Evolutionary conservation across 306 rosid genomes (phyloP), one percentile per base, ranked within the genome.

Genomic region (Cyamopsis tetragonoloba): DNA sequence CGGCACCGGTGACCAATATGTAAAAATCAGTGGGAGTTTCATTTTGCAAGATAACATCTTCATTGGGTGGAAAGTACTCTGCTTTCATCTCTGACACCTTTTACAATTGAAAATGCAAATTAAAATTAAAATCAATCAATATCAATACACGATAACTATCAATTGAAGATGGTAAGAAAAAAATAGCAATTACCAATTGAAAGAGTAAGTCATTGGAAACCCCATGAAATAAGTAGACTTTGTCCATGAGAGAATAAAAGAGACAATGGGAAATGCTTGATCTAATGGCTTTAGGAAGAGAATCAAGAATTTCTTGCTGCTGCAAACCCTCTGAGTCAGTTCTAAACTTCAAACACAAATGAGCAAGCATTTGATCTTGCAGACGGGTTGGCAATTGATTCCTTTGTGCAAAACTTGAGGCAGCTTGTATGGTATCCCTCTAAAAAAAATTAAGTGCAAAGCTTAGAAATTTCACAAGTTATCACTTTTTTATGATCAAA

Each of bases 81-180:
- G 99, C 92, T 74, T 95, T 95, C 99, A 88, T 95, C 88, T 93
- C 99, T 0, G 97, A 90, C 24, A 93, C 99, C 97, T 93, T 28
- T 62, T 23, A 19, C 39, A 59, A 23, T 58, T 9, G 26, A 32
- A 54, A 38, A 48, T 43, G 12, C 31, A 54, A 66, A n/a, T 53
- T 26, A 10, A 27, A 17, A 71, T 61, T 13, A 54, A 68, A 49
- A 20, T 4, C 43, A 35, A 44, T 13, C n/a, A n/a, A n/a, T n/a
- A n/a, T n/a, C n/a, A n/a, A n/a, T n/a, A n/a, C n/a, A 55, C 19
- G 14, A n/a, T 43, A 37, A 28, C 26, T 46, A 22, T 63, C 19
- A 69, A 47, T 46, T 62, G 37, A 14, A 39, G 19, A 26, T 13
- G 47, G 20, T n/a, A n/a, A n/a, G 58, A 64, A 20, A 23, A 66